Percentiles rank a stretch among this genome's conserved stretches.
These are phyloP conservation scores for Quercus dentata DNA, from an alignment of 306 rosid genomes.

Conservation along the genomic window DNA sequence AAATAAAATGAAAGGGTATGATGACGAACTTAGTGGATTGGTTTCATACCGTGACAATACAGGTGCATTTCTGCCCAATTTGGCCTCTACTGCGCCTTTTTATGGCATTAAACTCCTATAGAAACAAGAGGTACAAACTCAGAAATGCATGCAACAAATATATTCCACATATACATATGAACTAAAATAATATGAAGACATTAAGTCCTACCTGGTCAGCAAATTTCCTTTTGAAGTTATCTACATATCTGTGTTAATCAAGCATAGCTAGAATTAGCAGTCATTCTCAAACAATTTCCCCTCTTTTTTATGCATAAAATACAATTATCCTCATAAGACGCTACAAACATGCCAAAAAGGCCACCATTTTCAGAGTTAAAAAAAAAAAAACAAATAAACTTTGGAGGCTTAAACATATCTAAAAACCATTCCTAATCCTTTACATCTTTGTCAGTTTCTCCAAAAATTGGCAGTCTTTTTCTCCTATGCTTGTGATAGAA, in stretches of 20 bases:
- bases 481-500: background rate
- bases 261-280: constrained; percentile 38
- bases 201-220: constrained; percentile 60
- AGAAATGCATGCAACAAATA: constrained; percentile 9
- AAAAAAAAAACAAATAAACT: background rate
- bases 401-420: background rate
- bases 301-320: constrained; percentile 19
- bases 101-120: constrained; percentile 64
- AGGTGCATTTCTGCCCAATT: constrained; percentile 45
- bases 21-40: background rate
- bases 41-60: constrained; percentile 71
- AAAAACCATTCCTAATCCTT: background rate
- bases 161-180: background rate
- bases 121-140: constrained; percentile 15
- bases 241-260: constrained; percentile 55
- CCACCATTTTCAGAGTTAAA: constrained; percentile 10
- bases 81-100: constrained; percentile 49
- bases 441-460: background rate
- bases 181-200: background rate
- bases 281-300: constrained; percentile 16
- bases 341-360: constrained; percentile 1
- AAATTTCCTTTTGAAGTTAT: constrained; percentile 53
- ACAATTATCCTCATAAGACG: constrained; percentile 12
- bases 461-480: background rate
- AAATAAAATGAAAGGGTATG: constrained; percentile 10